Evolutionary conservation across 345 rosid genomes (phyloP).

Genomic region (Mercurialis annua): DNA sequence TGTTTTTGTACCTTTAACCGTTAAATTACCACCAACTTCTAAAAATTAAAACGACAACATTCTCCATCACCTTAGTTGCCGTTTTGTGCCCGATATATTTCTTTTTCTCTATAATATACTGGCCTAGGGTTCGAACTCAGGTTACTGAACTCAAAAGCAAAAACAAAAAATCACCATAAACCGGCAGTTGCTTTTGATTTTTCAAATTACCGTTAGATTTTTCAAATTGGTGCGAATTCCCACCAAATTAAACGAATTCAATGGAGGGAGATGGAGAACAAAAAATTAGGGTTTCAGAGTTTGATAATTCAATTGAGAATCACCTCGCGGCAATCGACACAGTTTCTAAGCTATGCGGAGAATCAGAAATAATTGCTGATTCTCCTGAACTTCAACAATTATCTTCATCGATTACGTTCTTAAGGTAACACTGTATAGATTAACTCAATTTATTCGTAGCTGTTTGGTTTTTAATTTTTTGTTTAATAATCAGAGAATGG

Average conservation of each 20-base stretch:
- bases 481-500: slow-evolving; percentile 50
- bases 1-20: too few relatives aligned
- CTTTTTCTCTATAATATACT: too few relatives aligned
- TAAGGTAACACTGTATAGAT: slow-evolving; percentile 66
- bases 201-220: too few relatives aligned
- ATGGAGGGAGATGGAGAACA: slow-evolving; percentile 14
- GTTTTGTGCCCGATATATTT: too few relatives aligned
- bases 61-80: too few relatives aligned
- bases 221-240: background rate
- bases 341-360: slow-evolving; percentile 55
- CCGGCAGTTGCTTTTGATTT: too few relatives aligned
- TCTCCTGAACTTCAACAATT: slow-evolving; percentile 33
- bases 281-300: slow-evolving; percentile 49
- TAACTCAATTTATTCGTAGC: background rate
- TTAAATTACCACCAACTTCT: too few relatives aligned
- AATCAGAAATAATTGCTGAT: slow-evolving; percentile 23
- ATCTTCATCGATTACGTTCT: slow-evolving; percentile 60
- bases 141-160: too few relatives aligned
- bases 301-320: slow-evolving; percentile 63
- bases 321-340: slow-evolving; percentile 55
- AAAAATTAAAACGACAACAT: too few relatives aligned
- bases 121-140: too few relatives aligned
- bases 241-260: too few relatives aligned
- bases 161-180: too few relatives aligned
- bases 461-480: background rate